Percentiles rank a stretch among this genome's conserved stretches.
Evolutionary conservation across 2,329 filamentous ascomycete genomes (phyloP).

Genomic region (Cercospora canescens): DNA sequence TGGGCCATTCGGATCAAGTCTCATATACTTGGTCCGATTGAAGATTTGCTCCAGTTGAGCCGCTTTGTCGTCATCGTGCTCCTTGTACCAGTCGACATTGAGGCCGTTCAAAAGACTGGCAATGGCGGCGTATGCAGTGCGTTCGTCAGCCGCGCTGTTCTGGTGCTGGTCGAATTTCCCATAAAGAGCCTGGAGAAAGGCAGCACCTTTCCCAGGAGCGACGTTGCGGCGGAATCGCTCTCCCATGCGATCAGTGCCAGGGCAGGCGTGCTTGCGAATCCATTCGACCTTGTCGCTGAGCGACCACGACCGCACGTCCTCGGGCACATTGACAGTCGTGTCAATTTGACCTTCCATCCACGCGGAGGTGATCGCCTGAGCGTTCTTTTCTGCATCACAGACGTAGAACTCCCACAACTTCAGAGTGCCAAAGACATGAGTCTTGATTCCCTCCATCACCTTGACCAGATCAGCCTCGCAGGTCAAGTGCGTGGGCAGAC

Average conservation of each 20-base stretch:
- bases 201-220: conserved; percentile 69
- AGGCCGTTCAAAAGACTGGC: conserved; percentile 72
- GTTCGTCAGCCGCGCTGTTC: conserved; percentile 53
- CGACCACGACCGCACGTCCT: conserved; percentile 56
- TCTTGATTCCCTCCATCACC: conserved; percentile 83
- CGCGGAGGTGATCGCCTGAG: conserved; percentile 65
- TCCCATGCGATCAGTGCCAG: conserved; percentile 72
- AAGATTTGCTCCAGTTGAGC: conserved; percentile 88
- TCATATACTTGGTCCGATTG: conserved; percentile 92
- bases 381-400: conserved; percentile 73
- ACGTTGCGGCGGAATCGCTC: conserved; percentile 74
- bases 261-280: conserved; percentile 67
- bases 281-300: conserved; percentile 63
- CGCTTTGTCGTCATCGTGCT: conserved; percentile 81
- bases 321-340: conserved; percentile 55
- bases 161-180: conserved; percentile 64
- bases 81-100: conserved; percentile 85
- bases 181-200: conserved; percentile 65
- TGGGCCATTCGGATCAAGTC: conserved; percentile 88
- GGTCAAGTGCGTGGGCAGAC: conserved; percentile 73
- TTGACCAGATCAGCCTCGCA: conserved; percentile 70
- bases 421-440: conserved; percentile 72
- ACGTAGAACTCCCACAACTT: conserved; percentile 94
- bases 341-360: conserved; percentile 66
- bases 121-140: conserved; percentile 54